Evolutionary conservation across 768 basidiomycete species (phyloP).

Genomic region (Lepiota venenata): DNA sequence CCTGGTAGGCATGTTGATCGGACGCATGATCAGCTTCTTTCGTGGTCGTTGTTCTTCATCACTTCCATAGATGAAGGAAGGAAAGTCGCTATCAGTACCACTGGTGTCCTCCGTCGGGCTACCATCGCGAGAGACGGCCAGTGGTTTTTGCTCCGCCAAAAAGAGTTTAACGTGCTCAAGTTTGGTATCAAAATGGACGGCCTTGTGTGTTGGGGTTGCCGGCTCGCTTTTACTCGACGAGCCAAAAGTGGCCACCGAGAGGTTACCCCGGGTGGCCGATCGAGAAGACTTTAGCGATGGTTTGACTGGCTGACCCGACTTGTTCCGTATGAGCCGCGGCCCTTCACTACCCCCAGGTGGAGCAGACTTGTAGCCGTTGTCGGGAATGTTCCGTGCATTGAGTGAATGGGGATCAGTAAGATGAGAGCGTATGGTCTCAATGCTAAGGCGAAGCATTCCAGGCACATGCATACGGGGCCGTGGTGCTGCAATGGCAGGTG

Average conservation of each 20-base stretch:
- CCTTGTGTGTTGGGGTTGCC: conserved; percentile 76
- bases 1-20: conserved; percentile 63
- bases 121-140: conserved; percentile 88
- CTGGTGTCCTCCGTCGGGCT: conserved; percentile 83
- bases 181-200: conserved; percentile 89
- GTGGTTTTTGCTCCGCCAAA: conserved; percentile 90
- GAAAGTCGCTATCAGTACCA: conserved; percentile 77
- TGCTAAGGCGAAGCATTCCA: conserved; percentile 31
- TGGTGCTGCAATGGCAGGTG: conserved; percentile 23
- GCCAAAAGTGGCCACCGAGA: conserved; percentile 50
- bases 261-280: conserved; percentile 43
- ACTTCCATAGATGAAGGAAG: conserved; percentile 59
- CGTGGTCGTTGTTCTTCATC: conserved; percentile 26
- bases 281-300: conserved; percentile 80
- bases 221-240: conserved; percentile 70
- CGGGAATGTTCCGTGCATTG: conserved; percentile 25
- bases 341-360: conserved; percentile 24
- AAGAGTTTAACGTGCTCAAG: conserved; percentile 95
- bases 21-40: conserved; percentile 51
- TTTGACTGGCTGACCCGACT: conserved; percentile 91
- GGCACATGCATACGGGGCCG: conserved; percentile 37
- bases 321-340: conserved; percentile 72
- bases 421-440: conserved; percentile 18
- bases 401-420: conserved; percentile 5
- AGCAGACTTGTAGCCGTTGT: conserved; percentile 23